Base-by-base conservation (phyloP, 352 stramenopile genomes). In the Thalassiosira hispida region DNA sequence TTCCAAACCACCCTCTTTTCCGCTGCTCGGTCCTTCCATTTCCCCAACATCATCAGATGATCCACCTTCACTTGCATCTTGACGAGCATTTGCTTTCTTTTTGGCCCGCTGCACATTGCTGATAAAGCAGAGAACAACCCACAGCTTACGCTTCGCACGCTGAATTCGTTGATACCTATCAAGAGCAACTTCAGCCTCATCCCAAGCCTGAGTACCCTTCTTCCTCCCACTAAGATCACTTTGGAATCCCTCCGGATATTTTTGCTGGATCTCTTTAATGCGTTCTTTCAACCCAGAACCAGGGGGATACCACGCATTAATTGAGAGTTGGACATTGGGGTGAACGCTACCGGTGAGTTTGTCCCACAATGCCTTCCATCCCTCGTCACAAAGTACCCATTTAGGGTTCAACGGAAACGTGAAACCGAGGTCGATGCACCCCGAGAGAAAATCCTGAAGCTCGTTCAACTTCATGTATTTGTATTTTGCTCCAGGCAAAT, bases 321-420 rank as follows among this genome's bases (percentile, higher is more conserved):
- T 81, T 1, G 86, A 85, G 12, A 81, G 25, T 57, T 84, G 61
- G 6, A 86, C 76, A 56, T 89, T 80, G 20, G 71, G 61, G 46
- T 79, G 74, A 38, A 70, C 68, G 56, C 76, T 88, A 11, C 14
- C 25, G 47, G 86, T 81, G 18, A 92, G 64, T 49, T 88, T 78
- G 65, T 92, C 86, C 75, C 88, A 92, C 7, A 92, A 29, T 49
- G 85, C 68, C 51, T 87, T 84, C 86, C 86, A 92, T 14, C 86
- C 83, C 22, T 66, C 22, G 62, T 92, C 86, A 60, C 77, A 89
- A 23, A 92, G 69, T n/a, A 92, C 79, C 86, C 86, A 92, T 70
- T 92, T 92, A 46, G 86, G 86, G 79, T 92, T 92, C 31, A 92
- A 49, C 0, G 86, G 86, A 73, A 92, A 92, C 11, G 80, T 85